Evolutionary conservation across 1,139 yeast genomes (phyloP).

Genomic region (Scheffersomyces illinoinensis): DNA sequence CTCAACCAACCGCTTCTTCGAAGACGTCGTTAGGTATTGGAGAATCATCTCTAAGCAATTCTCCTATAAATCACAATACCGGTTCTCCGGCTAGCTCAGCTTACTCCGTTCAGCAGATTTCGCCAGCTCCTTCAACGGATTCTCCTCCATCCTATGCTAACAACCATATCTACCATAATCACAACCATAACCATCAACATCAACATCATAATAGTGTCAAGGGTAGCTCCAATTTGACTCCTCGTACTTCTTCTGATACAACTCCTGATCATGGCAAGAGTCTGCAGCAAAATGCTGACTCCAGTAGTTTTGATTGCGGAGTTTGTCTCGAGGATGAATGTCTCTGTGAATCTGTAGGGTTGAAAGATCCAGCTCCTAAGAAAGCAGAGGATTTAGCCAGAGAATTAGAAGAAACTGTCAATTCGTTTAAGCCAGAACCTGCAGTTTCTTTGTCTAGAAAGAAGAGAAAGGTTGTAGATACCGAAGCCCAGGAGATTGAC

Average conservation of each 20-base stretch:
- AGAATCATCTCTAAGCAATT: slow-evolving; percentile 10
- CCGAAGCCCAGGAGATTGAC: slow-evolving; percentile 44
- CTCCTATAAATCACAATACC: slow-evolving; percentile 9
- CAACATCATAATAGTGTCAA: slow-evolving; percentile 1
- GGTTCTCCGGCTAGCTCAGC: slow-evolving; percentile 31
- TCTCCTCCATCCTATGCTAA: slow-evolving; percentile 32
- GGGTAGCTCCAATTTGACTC: slow-evolving; percentile 13
- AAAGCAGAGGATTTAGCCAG: slow-evolving; percentile 5
- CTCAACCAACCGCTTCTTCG: slow-evolving; percentile 9
- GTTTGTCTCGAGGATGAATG: slow-evolving; percentile 72
- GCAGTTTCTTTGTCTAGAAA: slow-evolving; percentile 55
- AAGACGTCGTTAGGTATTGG: slow-evolving; percentile 12
- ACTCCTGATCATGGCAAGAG: slow-evolving; percentile 12
- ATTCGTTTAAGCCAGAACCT: slow-evolving; percentile 54
- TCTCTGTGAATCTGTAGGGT: slow-evolving; percentile 66
- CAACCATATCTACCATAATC: slow-evolving; percentile 4
- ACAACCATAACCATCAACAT: slow-evolving; percentile 3
- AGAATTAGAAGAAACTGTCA: slow-evolving; percentile 33
- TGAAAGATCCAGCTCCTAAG: slow-evolving; percentile 28
- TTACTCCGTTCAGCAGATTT: slow-evolving; percentile 47
- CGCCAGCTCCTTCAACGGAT: slow-evolving; percentile 59
- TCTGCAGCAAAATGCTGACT: slow-evolving; percentile 2
- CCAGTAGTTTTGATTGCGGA: slow-evolving; percentile 52
- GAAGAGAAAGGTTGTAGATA: slow-evolving; percentile 23
- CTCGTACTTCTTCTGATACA: slow-evolving; percentile 17